Base-by-base conservation (phyloP, 768 basidiomycete species). In the Favolaschia claudopus region DNA sequence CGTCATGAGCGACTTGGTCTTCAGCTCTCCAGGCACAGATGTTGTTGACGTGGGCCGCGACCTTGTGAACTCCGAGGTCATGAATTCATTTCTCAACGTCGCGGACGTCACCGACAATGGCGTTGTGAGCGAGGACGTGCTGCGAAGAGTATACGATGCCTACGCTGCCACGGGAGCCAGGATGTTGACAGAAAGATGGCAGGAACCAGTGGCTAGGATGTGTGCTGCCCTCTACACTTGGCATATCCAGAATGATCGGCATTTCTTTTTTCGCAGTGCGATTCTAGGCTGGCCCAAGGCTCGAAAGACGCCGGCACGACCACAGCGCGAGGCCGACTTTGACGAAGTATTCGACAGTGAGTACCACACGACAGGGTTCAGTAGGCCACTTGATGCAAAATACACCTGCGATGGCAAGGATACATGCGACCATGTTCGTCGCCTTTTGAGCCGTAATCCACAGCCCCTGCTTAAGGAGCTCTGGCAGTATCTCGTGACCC, bases 321-420 rank as follows among this genome's bases (percentile, higher is more conserved):
- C 29, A 32, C 55, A 57, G 55, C 55, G 55, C 20, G 45, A 56
- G 45, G 55, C 47, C 25, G 46, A 48, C 46, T 57, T 49, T 22
- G 55, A 57, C 17, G 55, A 57, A 32, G 55, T 40, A 13, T 57
- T 57, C 31, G 55, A 57, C 40, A 40, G 49, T 46, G 22, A n/a
- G 20, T 32, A 48, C 29, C 32, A 36, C 47, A 57, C 47, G n/a
- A 57, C 55, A 47, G 55, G 55, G n/a, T 42, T 57, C 27, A 49
- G 47, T 29, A 28, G 55, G 17, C 55, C 47, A 24, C 55, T 57
- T 19, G 38, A 5, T 37, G 34, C 37, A 31, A n/a, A n/a, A n/a
- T n/a, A n/a, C n/a, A 46, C 46, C 29, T 56, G 55, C 38, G 32
- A 57, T 40, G 55, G 55, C 9, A 46, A 37, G 25, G 55, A 48